Base-by-base conservation (phyloP, 176 grass and related monocot species). In the Phoenix roebelenii region DNA sequence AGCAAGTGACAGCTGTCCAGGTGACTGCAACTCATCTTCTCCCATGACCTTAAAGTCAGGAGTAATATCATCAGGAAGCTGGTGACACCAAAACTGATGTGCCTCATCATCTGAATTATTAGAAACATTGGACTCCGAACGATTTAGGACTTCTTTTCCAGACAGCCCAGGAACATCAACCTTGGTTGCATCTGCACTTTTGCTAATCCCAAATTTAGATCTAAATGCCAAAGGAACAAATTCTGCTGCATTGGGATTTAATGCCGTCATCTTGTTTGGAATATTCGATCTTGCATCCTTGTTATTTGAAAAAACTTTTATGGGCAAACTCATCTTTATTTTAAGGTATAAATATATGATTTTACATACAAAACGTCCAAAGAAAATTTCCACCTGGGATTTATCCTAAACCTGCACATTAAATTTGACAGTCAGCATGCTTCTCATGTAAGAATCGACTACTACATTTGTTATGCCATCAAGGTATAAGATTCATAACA, bases 221-320 rank as follows among this genome's bases (percentile, higher is more conserved):
- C 64, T 83, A 80, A 81, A 48, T 65, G 56, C 81, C 63, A 81
- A 97, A 62, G 92, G 92, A 53, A 91, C 78, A 75, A 98, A 92
- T 74, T 88, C 93, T 57, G 87, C 84, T 67, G 93, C 93, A 67
- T 97, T 97, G 56, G 93, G 93, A 92, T 97, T 97, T 49, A 97
- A 75, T 62, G 87, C 32, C n/a, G 78, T 85, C 26, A 62, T 69
- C 71, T 85, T 97, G 69, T 74, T 85, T 61, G 79, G 49, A 66
- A 78, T 79, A 57, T 72, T 65, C 58, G 68, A 77, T 55, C 80
- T 85, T 14, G 53, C 49, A 25, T 79, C 76, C 59, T 68, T 58
- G 57, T 74, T 79, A 59, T 74, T 60, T 63, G 75, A 50, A 64
- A 71, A 72, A 73, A 59, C 72, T 82, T 77, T 88, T 77, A 74